Evolutionary conservation across 768 basidiomycete genomes (phyloP), one percentile per base, ranked within the genome.

Genomic region (Serpula lacrymans): DNA sequence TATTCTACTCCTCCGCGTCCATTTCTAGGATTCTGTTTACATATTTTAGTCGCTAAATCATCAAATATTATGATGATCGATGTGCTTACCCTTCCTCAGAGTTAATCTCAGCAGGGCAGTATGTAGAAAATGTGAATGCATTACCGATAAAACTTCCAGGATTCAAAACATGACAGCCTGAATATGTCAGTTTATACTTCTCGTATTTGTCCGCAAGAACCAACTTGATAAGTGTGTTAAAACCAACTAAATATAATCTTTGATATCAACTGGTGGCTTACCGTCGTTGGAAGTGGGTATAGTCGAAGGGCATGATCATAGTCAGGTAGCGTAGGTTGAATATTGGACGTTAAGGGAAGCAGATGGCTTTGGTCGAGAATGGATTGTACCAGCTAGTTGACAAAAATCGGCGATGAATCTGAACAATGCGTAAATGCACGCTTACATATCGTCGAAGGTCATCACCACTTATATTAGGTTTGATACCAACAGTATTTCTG

Each of bases 141-240:
- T 78, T 84, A 4, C 88, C 81, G 11, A 92, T 71, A 57, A 98
- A 97, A 36, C 85, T 82, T 14, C 96, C 94, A 0, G 96, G 96
- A 59, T 99, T 99, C 73, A 98, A 93, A 20, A 98, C 96, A 63
- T 98, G 96, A 53, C 96, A 98, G 9, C 92, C 92, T 43, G 94
- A 93, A 60, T 99, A 99, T 1, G 94, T 98, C 48, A 96, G 72
- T 53, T 96, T 91, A 60, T 91, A 99, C 34, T 87, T 80, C 58
- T 96, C 94, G 56, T 97, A 96, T 63, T 86, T 93, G 66, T 99
- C 96, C 1, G 96, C 96, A 10, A 99, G 77, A 23, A 98, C 73
- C 14, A 97, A 72, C 93, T 96, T 46, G 13, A 20, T 28, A 23
- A 39, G 42, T 3, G 23, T 12, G 21, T 34, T 57, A 39, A 60